Evolutionary conservation across 2,329 filamentous ascomycete species (phyloP), one percentile per base, ranked within the genome.

Genomic region (Thelonectria discophora): DNA sequence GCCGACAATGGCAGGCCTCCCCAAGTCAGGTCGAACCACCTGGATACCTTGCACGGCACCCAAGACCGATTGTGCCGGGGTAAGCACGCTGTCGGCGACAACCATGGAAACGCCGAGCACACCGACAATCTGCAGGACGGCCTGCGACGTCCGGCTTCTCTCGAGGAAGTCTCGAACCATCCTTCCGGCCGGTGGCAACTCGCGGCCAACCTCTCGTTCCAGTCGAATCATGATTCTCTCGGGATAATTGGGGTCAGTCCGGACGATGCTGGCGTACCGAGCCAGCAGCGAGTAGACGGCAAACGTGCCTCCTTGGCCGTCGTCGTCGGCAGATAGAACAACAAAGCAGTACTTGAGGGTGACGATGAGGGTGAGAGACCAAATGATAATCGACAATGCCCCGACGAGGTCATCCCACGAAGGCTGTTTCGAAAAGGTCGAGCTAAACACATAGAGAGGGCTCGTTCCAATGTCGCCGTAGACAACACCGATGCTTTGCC

Each of bases 291-390:
- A 87, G 73, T 90, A 90, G 24, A 88, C 83, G 30, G 85, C 86
- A 74, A 91, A 91, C 0, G 88, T 90, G 30, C 89, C 89, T 27
- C 89, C 89, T 70, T 91, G 88, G 46, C 89, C 89, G 70, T 91
- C 88, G 63, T 91, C 88, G 72, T 91, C 88, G 54, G 89, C 89
- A 34, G 78, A 79, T 5, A 91, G 76, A 39, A 91, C 84, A 70
- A 91, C 85, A 63, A 89, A 79, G 40, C 88, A 80, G 70, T 91
- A 91, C 76, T 91, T 91, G 60, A 90, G 67, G 0, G 87, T 90
- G 37, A 91, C 88, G 76, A 91, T 89, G 62, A 90, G 77, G 21
- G 86, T 89, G 34, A 91, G 75, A 0, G 87, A 85, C 89, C 88
- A 91, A 47, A 91, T 84, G 63, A 91, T 86, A 45, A 91, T 82